phyloP scores from a whole-genome alignment of 2,329 filamentous ascomycete species.

The Hypoxylon sp. region DNA sequence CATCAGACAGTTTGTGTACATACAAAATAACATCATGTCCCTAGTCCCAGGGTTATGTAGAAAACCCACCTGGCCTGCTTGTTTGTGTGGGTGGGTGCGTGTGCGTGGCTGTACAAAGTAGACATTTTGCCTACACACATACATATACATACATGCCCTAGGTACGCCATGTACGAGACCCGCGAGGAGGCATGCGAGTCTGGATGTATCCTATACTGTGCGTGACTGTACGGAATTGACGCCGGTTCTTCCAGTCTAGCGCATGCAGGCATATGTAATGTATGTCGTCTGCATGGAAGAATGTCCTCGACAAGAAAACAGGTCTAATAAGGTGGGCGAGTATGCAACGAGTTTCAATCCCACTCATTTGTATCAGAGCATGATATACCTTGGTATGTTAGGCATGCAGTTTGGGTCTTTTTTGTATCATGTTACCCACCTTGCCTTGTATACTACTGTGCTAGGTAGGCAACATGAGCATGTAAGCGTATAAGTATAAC shows the following conservation, averaged over 20 bases:
- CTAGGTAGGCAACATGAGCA: background rate
- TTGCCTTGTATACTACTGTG: slow-evolving; percentile 8
- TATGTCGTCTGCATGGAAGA: slow-evolving; percentile 42
- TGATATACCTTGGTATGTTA: slow-evolving; percentile 24
- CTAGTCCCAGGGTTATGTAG: slow-evolving; percentile 6
- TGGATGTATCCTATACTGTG: slow-evolving; percentile 38
- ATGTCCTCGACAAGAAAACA: slow-evolving; percentile 31
- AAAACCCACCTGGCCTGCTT: slow-evolving; percentile 33
- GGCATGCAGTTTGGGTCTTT: slow-evolving; percentile 37
- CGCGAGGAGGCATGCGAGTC: slow-evolving; percentile 11
- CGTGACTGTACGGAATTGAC: slow-evolving; percentile 37
- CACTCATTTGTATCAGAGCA: slow-evolving; percentile 30
- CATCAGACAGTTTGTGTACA: slow-evolving; percentile 31
- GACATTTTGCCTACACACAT: slow-evolving; percentile 16
- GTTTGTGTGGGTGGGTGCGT: slow-evolving; percentile 39
- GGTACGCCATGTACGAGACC: slow-evolving; percentile 29
- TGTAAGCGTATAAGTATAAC: slow-evolving; percentile 2
- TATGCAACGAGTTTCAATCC: slow-evolving; percentile 38
- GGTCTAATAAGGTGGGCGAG: slow-evolving; percentile 21
- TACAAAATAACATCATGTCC: slow-evolving; percentile 22
- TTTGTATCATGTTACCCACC: slow-evolving; percentile 40
- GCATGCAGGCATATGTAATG: slow-evolving; percentile 29
- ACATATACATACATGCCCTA: slow-evolving; percentile 14
- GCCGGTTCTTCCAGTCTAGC: slow-evolving; percentile 40
- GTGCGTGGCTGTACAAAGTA: slow-evolving; percentile 40